These are phyloP conservation scores for Pharnaceum exiguum DNA, from an alignment of 148 eudicot genomes.

Conservation along the genomic window DNA sequence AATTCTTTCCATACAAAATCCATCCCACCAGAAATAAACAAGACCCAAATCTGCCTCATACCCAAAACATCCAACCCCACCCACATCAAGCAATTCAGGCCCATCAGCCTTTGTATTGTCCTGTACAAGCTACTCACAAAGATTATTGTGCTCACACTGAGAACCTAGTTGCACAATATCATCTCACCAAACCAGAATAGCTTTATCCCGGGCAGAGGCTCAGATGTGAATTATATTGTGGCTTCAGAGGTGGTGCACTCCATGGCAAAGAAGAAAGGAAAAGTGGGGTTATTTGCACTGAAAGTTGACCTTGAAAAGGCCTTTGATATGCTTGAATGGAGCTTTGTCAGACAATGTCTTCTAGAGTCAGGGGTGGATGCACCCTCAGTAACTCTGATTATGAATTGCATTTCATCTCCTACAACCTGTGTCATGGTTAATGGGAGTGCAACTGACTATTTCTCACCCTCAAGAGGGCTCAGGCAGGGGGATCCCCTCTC, in stretches of 20 bases:
- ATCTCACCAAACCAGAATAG: neutral
- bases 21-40: neutral
- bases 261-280: neutral
- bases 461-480: neutral
- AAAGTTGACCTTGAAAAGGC: neutral
- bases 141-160: neutral
- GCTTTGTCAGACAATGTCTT: neutral
- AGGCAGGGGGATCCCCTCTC: too few relatives aligned
- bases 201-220: neutral
- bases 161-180: neutral
- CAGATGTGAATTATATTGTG: neutral
- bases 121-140: neutral
- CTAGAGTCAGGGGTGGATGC: too few relatives aligned
- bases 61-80: neutral
- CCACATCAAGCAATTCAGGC: neutral
- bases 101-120: neutral
- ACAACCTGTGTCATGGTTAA: neutral
- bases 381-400: neutral
- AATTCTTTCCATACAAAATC: neutral
- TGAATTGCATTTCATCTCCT: neutral
- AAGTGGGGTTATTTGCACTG: neutral
- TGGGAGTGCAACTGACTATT: neutral
- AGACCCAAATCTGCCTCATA: neutral
- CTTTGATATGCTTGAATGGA: too few relatives aligned
- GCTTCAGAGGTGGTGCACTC: neutral